A percentile compares a stretch with the other conserved stretches of the same genome.
phyloP scores from a whole-genome alignment of 257 asterid genomes.

The Ligustrum vulgare region DNA sequence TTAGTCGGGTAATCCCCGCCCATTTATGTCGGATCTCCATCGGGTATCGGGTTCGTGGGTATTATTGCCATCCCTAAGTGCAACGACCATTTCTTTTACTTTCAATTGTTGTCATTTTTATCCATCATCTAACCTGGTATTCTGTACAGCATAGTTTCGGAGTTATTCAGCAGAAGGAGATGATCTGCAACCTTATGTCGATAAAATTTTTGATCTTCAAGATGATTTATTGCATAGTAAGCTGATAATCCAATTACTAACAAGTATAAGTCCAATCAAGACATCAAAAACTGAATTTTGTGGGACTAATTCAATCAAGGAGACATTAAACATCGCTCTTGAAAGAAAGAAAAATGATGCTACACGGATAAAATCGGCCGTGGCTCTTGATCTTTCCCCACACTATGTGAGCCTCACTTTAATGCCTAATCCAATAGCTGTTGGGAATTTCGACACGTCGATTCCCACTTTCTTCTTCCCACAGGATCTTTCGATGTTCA shows the following conservation, averaged over 20 bases:
- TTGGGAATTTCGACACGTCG: too few species aligned
- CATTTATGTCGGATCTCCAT: too few species aligned
- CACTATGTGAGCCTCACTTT: slow-evolving; percentile 21
- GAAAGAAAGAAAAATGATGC: slow-evolving; percentile 61
- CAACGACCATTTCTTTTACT: not conserved
- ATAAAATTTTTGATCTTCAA: slow-evolving; percentile 52
- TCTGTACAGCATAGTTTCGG: slow-evolving; percentile 56
- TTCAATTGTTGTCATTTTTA: not conserved
- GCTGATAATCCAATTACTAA: slow-evolving; percentile 54
- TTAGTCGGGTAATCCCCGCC: too few species aligned
- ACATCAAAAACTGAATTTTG: slow-evolving; percentile 38
- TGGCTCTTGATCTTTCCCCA: slow-evolving; percentile 62
- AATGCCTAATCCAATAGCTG: slow-evolving; percentile 10
- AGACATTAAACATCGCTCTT: slow-evolving; percentile 35
- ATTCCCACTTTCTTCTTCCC: too few species aligned
- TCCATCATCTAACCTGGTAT: not conserved
- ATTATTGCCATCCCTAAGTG: too few species aligned
- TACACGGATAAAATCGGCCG: slow-evolving; percentile 65
- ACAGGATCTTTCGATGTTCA: too few species aligned
- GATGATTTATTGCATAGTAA: slow-evolving; percentile 45
- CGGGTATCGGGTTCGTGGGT: too few species aligned
- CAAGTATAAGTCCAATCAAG: slow-evolving; percentile 42
- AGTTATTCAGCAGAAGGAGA: slow-evolving; percentile 52
- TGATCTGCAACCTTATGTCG: slow-evolving; percentile 50
- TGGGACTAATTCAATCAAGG: slow-evolving; percentile 39